These are phyloP conservation scores for Hymenoscyphus albidus DNA, from an alignment of 2,329 filamentous ascomycete species.

Conservation along the genomic window DNA sequence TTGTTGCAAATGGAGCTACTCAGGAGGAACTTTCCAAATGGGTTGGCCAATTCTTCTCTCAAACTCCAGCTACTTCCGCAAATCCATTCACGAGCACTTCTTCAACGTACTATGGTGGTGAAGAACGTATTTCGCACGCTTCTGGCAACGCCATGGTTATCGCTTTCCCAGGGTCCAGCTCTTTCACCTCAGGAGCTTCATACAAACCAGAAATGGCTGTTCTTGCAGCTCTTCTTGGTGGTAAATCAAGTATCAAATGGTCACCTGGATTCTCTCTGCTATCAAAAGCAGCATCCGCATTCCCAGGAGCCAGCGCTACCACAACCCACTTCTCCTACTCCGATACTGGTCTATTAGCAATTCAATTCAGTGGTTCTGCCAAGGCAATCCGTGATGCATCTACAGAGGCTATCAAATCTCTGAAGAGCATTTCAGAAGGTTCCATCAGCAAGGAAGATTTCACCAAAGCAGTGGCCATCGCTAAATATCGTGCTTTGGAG, in stretches of 20 bases:
- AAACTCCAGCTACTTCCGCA: constrained; percentile 53
- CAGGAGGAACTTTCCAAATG: constrained; percentile 77
- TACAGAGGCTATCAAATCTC: constrained; percentile 70
- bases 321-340: constrained; percentile 85
- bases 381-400: constrained; percentile 69
- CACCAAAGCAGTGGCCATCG: constrained; percentile 85
- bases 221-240: constrained; percentile 83
- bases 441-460: constrained; percentile 78
- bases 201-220: constrained; percentile 91
- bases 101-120: constrained; percentile 89
- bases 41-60: constrained; percentile 88
- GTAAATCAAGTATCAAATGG: constrained; percentile 92
- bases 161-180: constrained; percentile 87
- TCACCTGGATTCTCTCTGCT: constrained; percentile 87
- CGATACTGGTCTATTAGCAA: constrained; percentile 84
- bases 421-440: constrained; percentile 77
- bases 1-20: constrained; percentile 85
- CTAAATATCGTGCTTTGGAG: constrained; percentile 89
- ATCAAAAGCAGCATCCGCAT: constrained; percentile 68
- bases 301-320: constrained; percentile 62
- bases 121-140: constrained; percentile 79
- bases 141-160: constrained; percentile 81
- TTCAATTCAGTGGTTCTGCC: constrained; percentile 75
- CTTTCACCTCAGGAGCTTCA: constrained; percentile 59
- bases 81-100: constrained; percentile 53